Evolutionary conservation across 306 rosid genomes (phyloP), one percentile per base, ranked within the genome.

Genomic region (Biancaea sappan): DNA sequence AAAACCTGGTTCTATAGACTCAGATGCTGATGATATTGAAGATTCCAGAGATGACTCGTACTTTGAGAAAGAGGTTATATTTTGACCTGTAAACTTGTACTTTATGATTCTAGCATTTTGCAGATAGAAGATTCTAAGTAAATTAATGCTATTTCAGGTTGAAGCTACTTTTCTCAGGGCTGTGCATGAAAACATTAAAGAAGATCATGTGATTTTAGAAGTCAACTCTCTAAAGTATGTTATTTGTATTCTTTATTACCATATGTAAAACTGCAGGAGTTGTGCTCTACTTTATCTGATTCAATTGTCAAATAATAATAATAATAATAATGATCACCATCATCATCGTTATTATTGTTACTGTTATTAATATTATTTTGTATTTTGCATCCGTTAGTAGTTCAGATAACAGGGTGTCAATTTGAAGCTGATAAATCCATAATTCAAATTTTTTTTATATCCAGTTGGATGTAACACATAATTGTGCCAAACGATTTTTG

Each of bases 81-180:
- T 71, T 75, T 52, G 31, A 54, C 46, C 59, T 52, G 59, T 56
- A 61, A 70, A 78, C 52, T 73, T 65, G 12, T 25, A 41, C 24
- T 4, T 4, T 37, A 34, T 18, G 22, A n/a, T 35, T 62, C 29
- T 9, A 35, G 54, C 75, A 32, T 54, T 22, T 81, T 53, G 4
- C 34, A 56, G 79, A 73, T 73, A 53, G 51, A 51, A 58, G 50
- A 48, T 65, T 71, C 59, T 41, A 54, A 69, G 61, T 71, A 14
- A 34, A 53, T 53, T 10, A 8, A 76, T 56, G 41, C 61, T 50
- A 14, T 71, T 59, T 87, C 93, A 95, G 99, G 98, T 92, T 69
- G 98, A 95, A 86, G 96, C 93, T 59, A 95, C 99, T 48, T 95
- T 95, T 74, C 86, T 87, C 52, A 86, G 99, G 84, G 98, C 89